phyloP scores from a whole-genome alignment of 2,329 filamentous ascomycete species.

The Fonsecaea nubica region DNA sequence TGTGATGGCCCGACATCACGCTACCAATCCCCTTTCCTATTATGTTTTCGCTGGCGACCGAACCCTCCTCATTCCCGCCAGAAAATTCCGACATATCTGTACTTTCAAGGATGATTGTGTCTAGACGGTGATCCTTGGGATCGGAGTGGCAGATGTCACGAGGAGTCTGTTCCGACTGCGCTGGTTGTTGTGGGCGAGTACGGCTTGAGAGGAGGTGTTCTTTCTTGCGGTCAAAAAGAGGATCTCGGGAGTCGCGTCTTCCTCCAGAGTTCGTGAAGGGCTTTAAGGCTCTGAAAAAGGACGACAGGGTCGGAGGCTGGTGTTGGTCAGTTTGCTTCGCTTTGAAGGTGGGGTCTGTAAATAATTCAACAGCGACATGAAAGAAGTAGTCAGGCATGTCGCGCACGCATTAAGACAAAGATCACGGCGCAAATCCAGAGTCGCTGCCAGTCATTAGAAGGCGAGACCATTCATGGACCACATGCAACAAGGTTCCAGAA shows the following conservation, averaged over 20 bases:
- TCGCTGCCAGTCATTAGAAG: background rate
- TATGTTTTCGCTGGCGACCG: slow-evolving; percentile 44
- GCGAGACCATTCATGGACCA: background rate
- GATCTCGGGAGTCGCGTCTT: slow-evolving; percentile 27
- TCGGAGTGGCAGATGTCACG: slow-evolving; percentile 41
- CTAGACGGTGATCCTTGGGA: slow-evolving; percentile 76
- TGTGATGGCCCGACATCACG: slow-evolving; percentile 70
- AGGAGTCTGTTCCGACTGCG: slow-evolving; percentile 1
- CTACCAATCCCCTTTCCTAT: slow-evolving; percentile 59
- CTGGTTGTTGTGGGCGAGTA: slow-evolving; percentile 16
- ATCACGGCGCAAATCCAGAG: background rate
- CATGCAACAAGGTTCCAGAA: background rate
- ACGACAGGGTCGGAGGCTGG: slow-evolving; percentile 23
- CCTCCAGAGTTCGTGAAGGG: slow-evolving; percentile 33
- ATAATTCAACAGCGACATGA: slow-evolving; percentile 66
- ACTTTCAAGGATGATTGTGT: slow-evolving; percentile 77
- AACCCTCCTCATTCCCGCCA: slow-evolving; percentile 13
- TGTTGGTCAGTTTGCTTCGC: slow-evolving; percentile 12
- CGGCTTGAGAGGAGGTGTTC: background rate
- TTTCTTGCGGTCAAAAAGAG: slow-evolving; percentile 27
- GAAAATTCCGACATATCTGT: slow-evolving; percentile 67
- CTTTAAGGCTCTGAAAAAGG: slow-evolving; percentile 37
- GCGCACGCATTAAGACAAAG: slow-evolving; percentile 31
- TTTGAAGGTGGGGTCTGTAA: slow-evolving; percentile 47
- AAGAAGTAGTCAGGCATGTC: slow-evolving; percentile 70